Evolutionary conservation across 2,329 filamentous ascomycete species (phyloP).

Genomic region (Fusarium hainanense): DNA sequence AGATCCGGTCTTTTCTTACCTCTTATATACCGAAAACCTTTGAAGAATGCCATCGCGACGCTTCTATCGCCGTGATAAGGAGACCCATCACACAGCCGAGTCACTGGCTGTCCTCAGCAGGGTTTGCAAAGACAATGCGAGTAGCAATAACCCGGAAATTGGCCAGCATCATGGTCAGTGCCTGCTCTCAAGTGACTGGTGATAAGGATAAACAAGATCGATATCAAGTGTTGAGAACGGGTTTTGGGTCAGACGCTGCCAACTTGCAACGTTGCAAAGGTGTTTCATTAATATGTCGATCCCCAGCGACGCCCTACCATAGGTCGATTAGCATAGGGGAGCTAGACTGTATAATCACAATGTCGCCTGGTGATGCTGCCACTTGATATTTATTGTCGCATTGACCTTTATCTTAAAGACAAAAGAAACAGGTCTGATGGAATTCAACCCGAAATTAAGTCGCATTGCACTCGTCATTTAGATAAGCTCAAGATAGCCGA

Average conservation of each 20-base stretch:
- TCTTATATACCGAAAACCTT: background rate
- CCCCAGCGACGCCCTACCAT: background rate
- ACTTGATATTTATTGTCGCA: background rate
- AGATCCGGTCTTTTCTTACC: background rate
- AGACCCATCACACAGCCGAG: conserved; percentile 2
- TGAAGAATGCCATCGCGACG: fast-evolving
- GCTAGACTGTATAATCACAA: background rate
- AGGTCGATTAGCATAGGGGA: background rate
- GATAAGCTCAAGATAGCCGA: background rate
- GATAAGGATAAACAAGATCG: background rate
- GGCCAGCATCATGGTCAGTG: conserved; percentile 8
- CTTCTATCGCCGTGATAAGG: background rate
- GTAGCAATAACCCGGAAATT: background rate
- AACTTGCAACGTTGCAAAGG: conserved; percentile 19
- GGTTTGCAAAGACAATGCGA: background rate
- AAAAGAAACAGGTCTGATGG: background rate
- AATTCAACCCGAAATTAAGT: background rate
- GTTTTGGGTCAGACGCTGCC: background rate
- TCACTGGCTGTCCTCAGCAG: conserved; percentile 16
- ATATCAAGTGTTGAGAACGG: background rate
- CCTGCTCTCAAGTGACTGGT: conserved; percentile 11
- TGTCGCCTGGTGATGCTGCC: conserved; percentile 6
- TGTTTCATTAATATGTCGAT: background rate
- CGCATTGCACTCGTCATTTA: background rate
- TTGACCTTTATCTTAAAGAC: background rate